Conservation (phyloP, 257 asterid genomes). For the Cynanchum wilfordii region DNA sequence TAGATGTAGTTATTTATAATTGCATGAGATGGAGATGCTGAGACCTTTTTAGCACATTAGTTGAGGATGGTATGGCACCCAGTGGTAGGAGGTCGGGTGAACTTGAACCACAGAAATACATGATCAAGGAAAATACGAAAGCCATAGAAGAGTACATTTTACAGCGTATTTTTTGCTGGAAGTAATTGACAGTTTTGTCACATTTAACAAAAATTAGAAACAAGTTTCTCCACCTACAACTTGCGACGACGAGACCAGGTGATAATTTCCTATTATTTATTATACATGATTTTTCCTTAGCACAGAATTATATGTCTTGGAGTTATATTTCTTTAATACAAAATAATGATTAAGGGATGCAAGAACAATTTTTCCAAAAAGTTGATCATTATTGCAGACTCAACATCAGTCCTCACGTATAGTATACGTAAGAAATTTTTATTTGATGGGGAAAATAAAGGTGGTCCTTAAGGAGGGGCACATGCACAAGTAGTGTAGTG, state of each 20-base stretch:
- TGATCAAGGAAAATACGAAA: not conserved
- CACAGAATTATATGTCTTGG: too few species aligned
- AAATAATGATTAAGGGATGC: too few species aligned
- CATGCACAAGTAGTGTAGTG: not conserved
- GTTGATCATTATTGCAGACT: not conserved
- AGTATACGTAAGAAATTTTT: not conserved
- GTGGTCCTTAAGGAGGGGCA: slow-evolving; percentile 8
- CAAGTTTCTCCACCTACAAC: not conserved
- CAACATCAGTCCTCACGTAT: not conserved
- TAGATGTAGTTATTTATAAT: not conserved
- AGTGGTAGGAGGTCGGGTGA: not conserved
- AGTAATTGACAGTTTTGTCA: slow-evolving; percentile 1
- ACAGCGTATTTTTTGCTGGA: slow-evolving; percentile 12
- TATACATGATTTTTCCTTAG: too few species aligned
- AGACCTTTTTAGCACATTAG: not conserved
- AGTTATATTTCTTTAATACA: too few species aligned
- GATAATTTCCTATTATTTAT: too few species aligned
- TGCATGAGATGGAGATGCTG: not conserved
- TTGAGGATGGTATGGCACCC: not conserved
- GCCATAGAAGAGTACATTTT: not conserved
- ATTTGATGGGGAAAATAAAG: too few species aligned
- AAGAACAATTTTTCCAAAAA: not conserved
- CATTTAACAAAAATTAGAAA: not conserved
- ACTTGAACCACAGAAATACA: slow-evolving; percentile 10
- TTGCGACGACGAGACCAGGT: too few species aligned